These are phyloP conservation scores for Leptodontidium sp. DNA, from an alignment of 2,329 filamentous ascomycete species.

Conservation along the genomic window DNA sequence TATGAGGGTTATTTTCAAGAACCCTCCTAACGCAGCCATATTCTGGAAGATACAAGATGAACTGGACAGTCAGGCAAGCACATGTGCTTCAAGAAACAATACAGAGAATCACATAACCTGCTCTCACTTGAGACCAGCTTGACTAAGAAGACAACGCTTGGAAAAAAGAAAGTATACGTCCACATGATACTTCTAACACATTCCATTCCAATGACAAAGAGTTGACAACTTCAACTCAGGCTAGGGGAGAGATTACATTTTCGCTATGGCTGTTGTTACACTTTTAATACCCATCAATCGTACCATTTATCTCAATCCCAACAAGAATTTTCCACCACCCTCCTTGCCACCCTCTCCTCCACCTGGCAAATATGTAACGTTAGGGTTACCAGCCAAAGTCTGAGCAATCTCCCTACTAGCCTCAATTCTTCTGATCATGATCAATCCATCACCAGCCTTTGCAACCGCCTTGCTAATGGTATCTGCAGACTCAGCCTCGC, in stretches of 20 bases:
- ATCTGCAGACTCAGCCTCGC: slow-evolving; percentile 95
- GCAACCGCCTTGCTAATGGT: slow-evolving; percentile 94
- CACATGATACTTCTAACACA: not conserved
- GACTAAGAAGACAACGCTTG: not conserved
- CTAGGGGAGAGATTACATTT: slow-evolving; percentile 41
- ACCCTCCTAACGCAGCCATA: not conserved
- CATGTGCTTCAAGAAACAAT: not conserved
- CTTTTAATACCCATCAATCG: slow-evolving; percentile 27
- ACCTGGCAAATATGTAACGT: slow-evolving; percentile 92
- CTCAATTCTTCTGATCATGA: slow-evolving; percentile 97
- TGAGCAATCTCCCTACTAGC: slow-evolving; percentile 95
- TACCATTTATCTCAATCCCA: slow-evolving; percentile 63
- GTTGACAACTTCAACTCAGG: slow-evolving; percentile 17
- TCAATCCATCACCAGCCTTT: slow-evolving; percentile 90
- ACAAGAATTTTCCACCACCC: slow-evolving; percentile 65
- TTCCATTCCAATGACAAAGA: not conserved
- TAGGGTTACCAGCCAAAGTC: slow-evolving; percentile 88
- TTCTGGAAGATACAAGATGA: not conserved
- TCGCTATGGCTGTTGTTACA: slow-evolving; percentile 41
- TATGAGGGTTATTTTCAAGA: too few relatives aligned
- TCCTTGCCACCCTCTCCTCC: slow-evolving; percentile 68
- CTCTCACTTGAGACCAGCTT: not conserved
- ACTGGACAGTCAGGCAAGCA: not conserved
- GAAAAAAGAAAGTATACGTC: not conserved
- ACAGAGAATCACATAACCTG: not conserved